Conservation (phyloP, 139 green algal genomes). For the Trebouxia sp. region DNA sequence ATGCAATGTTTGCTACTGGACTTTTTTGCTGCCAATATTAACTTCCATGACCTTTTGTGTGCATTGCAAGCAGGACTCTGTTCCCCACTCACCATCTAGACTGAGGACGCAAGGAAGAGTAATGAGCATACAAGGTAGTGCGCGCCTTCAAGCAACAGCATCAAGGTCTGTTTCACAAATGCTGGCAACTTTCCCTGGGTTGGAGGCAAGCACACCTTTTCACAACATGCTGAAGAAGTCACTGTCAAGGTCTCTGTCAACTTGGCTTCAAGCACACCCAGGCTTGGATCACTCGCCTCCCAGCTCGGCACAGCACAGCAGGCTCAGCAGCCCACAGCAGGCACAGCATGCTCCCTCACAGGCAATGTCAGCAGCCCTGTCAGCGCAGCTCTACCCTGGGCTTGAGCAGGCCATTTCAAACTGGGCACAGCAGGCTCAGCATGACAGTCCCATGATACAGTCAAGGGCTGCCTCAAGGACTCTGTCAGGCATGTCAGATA, state of each 20-base stretch:
- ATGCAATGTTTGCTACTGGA: no score
- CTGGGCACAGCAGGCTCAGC: conserved; percentile 1
- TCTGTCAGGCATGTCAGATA: background rate
- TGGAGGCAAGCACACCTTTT: background rate
- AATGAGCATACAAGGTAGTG: no score
- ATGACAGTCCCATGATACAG: no score
- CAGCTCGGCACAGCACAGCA: background rate
- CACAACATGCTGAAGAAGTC: background rate
- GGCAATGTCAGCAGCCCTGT: background rate
- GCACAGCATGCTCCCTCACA: background rate
- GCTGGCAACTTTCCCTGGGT: background rate
- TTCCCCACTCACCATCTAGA: no score
- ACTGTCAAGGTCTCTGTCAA: background rate
- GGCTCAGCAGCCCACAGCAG: background rate
- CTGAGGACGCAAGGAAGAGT: no score
- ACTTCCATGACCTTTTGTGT: no score
- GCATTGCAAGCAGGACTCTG: no score
- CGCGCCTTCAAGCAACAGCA: no score
- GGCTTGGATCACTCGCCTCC: background rate
- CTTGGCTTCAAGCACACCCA: background rate
- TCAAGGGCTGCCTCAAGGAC: no score
- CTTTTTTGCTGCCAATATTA: no score
- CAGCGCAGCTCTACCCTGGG: background rate
- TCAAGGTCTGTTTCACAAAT: background rate
- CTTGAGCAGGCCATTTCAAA: conserved; percentile 3